Evolutionary conservation across 352 stramenopile genomes (phyloP), one percentile per base, ranked within the genome.

Genomic region (Thraustotheca clavata): DNA sequence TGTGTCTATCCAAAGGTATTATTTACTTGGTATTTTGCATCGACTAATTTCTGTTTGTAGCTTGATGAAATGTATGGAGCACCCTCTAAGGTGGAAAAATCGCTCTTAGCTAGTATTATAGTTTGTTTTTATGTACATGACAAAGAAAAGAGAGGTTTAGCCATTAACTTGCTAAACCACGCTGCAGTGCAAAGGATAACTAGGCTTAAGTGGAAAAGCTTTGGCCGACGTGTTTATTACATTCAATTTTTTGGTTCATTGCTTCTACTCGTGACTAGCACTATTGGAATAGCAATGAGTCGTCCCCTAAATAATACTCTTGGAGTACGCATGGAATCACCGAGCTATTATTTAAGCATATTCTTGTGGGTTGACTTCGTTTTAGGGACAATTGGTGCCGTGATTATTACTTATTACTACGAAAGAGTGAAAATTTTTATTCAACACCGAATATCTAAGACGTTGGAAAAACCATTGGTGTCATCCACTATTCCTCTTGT

Each of bases 61-160:
- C 22, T 62, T 4, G 54, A 24, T 32, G 54, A 62, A 14, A 62
- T 62, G 32, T 62, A 62, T 20, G 54, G 54, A 36, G 18, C 35
- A 29, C 12, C 20, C 29, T 31, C 35, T 20, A 27, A 39, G 31
- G n/a, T 62, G 26, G 54, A 62, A 29, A 39, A 11, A 26, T 47
- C 27, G 2, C 27, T 38, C 3, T 29, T 62, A 20, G 54, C 31
- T 5, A 62, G n/a, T 14, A 8, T 62, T n/a, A 16, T 62, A 3
- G 54, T 50, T n/a, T 5, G 27, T 2, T 31, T 38, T 40, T 31
- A 62, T 27, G 9, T 9, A 14, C 24, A 14, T 1, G 31, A 24
- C 54, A 49, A 47, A 40, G 31, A 29, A 16, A 31, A 62, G 6
- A 36, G 34, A 16, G 18, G n/a, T 1, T 26, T 47, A 12, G 20